Percentiles rank a stretch among this genome's conserved stretches.
phyloP scores from a whole-genome alignment of 805 yeast species.

The Wickerhamomyces strasburgensis region DNA sequence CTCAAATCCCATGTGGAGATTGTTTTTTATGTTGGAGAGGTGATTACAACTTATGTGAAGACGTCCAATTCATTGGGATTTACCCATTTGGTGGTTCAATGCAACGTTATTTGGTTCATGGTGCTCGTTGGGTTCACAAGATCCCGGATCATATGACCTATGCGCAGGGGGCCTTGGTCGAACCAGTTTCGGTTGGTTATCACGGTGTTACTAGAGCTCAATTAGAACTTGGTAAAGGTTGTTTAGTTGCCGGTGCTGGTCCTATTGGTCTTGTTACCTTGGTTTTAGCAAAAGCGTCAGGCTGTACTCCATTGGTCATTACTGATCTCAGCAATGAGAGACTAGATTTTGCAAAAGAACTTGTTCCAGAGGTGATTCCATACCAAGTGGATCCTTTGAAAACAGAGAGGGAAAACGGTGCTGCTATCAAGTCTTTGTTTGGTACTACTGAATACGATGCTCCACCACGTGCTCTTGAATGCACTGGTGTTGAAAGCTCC shows the following conservation, averaged over 20 bases:
- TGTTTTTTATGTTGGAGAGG: slow-evolving; percentile 36
- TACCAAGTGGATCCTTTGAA: slow-evolving; percentile 34
- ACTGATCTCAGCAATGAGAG: slow-evolving; percentile 43
- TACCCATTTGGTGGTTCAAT: slow-evolving; percentile 36
- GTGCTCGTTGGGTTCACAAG: slow-evolving; percentile 31
- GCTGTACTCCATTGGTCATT: slow-evolving; percentile 48
- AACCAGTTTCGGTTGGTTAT: slow-evolving; percentile 49
- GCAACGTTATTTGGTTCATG: slow-evolving; percentile 33
- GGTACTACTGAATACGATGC: slow-evolving; percentile 32
- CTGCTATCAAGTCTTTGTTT: slow-evolving; percentile 30
- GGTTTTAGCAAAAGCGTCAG: slow-evolving; percentile 44
- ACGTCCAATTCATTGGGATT: slow-evolving; percentile 34
- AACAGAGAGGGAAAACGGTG: slow-evolving; percentile 34
- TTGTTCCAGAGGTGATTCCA: slow-evolving; percentile 43
- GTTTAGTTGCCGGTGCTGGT: slow-evolving; percentile 50
- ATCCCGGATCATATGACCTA: slow-evolving; percentile 39
- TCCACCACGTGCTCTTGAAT: slow-evolving; percentile 44
- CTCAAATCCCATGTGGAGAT: slow-evolving; percentile 47
- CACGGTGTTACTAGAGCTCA: slow-evolving; percentile 48
- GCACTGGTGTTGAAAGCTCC: slow-evolving; percentile 49
- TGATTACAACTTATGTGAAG: slow-evolving; percentile 36
- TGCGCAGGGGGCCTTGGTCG: slow-evolving; percentile 51
- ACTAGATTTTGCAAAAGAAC: slow-evolving; percentile 39
- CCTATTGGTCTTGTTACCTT: slow-evolving; percentile 53
- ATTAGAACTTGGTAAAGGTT: slow-evolving; percentile 44